Base-by-base conservation (phyloP, 2,329 filamentous ascomycete genomes). In the Didymella keratinophila region DNA sequence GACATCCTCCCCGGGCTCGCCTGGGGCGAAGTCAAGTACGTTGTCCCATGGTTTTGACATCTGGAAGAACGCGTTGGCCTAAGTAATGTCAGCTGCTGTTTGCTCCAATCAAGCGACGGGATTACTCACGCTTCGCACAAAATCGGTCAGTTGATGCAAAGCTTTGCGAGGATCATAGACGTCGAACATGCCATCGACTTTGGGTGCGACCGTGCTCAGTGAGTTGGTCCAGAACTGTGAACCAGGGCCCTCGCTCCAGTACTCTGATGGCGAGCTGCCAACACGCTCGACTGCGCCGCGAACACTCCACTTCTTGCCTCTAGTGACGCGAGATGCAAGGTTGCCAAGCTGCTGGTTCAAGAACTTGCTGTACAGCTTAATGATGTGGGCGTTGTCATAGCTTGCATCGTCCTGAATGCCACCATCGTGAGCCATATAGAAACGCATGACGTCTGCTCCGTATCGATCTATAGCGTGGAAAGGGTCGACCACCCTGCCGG, bases 401-500 rank as follows among this genome's bases (percentile, higher is more conserved):
- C 93, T 88, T 28, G 92, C 85, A 73, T 99, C 95, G 56, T 91
- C 82, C 14, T 80, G 80, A 32, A 97, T 86, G 21, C 88, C 90
- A 41, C 92, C 93, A 61, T 93, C 89, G 61, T 89, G 86, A 63
- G 92, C 86, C 64, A 99, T 85, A 76, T 94, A 99, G 78, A 91
- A 98, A 10, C 95, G 89, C 83, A 99, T 87, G 0, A 88, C 84
- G 74, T 99, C 96, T 4, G 93, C 82, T 2, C 92, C 93, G 78
- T 93, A 99, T 7, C 93, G 86, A 63, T 97, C 89, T 46, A 98
- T 85, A 12, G 95, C 95, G 66, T 92, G 92, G 72, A 96, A 93
- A 0, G 95, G 95, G 71, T 97, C 95, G 42, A 99, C 94, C 1
- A 96, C 94, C 74, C 97, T 97, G 62, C 95, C 95, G 2, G 90